A percentile compares a stretch with the other conserved stretches of the same genome.
phyloP scores from a whole-genome alignment of 139 green algal species.

The Marvania coccoides region DNA sequence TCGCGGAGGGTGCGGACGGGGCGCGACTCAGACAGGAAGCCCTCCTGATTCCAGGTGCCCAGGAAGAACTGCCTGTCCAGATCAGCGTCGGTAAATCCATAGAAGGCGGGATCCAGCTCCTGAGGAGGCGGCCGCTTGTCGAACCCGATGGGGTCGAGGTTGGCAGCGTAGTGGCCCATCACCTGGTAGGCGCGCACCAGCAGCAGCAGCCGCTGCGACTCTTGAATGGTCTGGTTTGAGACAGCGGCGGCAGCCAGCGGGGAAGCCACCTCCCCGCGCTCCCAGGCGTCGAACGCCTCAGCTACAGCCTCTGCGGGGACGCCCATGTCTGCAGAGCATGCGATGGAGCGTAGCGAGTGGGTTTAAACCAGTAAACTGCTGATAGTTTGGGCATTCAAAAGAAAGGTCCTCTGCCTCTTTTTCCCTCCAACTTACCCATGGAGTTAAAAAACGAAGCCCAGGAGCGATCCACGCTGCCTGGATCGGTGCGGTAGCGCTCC shows the following conservation, averaged over 20 bases:
- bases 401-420: no score
- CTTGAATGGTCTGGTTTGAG: conserved; percentile 90
- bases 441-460: conserved; percentile 84
- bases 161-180: conserved; percentile 65
- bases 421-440: conserved; percentile 57
- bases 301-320: conserved; percentile 74
- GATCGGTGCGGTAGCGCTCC: conserved; percentile 69
- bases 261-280: conserved; percentile 47
- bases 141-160: conserved; percentile 86
- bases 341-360: not conserved
- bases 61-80: conserved; percentile 97
- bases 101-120: conserved; percentile 81
- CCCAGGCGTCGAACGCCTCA: conserved; percentile 78
- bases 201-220: conserved; percentile 85
- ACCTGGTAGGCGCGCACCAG: conserved; percentile 94
- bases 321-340: conserved; percentile 54
- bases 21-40: conserved; percentile 83
- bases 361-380: no score
- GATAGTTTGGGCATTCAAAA: no score
- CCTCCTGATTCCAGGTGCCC: conserved; percentile 80
- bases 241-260: conserved; percentile 66
- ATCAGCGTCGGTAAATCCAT: conserved; percentile 91
- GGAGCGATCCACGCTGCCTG: conserved; percentile 70
- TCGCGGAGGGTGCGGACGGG: conserved; percentile 77
- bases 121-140: conserved; percentile 40